Evolutionary conservation across 352 stramenopile species (phyloP).

Genomic region (Phytophthora quininea): DNA sequence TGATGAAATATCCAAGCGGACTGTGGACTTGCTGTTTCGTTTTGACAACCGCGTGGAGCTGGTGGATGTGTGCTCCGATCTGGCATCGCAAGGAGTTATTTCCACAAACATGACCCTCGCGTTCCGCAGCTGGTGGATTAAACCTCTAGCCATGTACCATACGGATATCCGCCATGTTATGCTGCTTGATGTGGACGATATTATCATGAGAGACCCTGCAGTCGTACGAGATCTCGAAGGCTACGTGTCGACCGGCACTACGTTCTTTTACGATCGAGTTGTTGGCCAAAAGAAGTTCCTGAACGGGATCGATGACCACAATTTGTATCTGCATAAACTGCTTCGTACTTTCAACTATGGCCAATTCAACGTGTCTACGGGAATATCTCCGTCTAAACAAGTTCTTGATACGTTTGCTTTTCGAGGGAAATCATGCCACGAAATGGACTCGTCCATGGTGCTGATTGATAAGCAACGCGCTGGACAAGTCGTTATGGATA

Average conservation of each 20-base stretch:
- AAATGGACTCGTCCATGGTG: slow-evolving; percentile 73
- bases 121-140: slow-evolving; percentile 54
- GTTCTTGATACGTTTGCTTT: slow-evolving; percentile 48
- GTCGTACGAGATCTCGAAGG: slow-evolving; percentile 38
- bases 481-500: slow-evolving; percentile 37
- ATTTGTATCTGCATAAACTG: slow-evolving; percentile 44
- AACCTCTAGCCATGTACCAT: slow-evolving; percentile 51
- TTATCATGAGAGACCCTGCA: slow-evolving; percentile 52
- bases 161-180: slow-evolving; percentile 43
- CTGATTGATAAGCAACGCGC: slow-evolving; percentile 46
- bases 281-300: slow-evolving; percentile 47
- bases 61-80: slow-evolving; percentile 47
- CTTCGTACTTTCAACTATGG: slow-evolving; percentile 54
- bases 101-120: background rate
- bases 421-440: slow-evolving; percentile 48
- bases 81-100: slow-evolving; percentile 23
- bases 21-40: slow-evolving; percentile 16
- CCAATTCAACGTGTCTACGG: slow-evolving; percentile 35
- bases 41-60: slow-evolving; percentile 34
- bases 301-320: slow-evolving; percentile 34
- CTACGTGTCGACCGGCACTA: slow-evolving; percentile 54
- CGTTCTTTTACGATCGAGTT: slow-evolving; percentile 75
- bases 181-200: slow-evolving; percentile 57
- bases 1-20: slow-evolving; percentile 49
- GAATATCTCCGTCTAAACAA: slow-evolving; percentile 35